Conservation (phyloP, 257 asterid species). For the Paulownia fortunei region DNA sequence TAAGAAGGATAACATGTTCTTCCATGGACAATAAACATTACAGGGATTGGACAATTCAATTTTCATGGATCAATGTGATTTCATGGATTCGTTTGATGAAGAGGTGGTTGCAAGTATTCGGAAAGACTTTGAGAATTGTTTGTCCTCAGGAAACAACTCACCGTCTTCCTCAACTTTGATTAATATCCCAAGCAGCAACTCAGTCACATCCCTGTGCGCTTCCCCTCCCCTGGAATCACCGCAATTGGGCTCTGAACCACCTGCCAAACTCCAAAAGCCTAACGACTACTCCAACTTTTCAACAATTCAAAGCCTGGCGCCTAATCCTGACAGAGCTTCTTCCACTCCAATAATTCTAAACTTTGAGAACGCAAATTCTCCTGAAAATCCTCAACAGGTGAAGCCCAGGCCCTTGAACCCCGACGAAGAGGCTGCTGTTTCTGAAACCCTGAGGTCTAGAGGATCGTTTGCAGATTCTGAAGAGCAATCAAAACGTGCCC, state of each 20-base stretch:
- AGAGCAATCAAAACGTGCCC: slow-evolving; percentile 27
- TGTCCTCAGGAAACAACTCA: slow-evolving; percentile 18
- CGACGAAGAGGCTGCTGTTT: slow-evolving; percentile 28
- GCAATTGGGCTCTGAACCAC: slow-evolving; percentile 24
- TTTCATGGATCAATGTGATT: slow-evolving; percentile 28
- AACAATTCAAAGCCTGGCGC: not conserved
- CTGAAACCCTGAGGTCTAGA: too few species aligned
- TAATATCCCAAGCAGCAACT: not conserved
- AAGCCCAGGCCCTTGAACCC: slow-evolving; percentile 26
- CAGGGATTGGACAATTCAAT: slow-evolving; percentile 32
- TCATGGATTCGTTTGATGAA: slow-evolving; percentile 35
- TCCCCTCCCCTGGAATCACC: too few species aligned
- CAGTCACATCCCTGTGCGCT: not conserved
- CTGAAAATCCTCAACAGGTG: slow-evolving; percentile 15
- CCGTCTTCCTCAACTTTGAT: not conserved
- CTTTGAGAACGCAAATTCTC: slow-evolving; percentile 22
- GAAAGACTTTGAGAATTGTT: slow-evolving; percentile 13
- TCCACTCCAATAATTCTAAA: slow-evolving; percentile 34
- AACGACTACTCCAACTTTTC: slow-evolving; percentile 1
- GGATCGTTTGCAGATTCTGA: too few species aligned
- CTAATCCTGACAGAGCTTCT: not conserved
- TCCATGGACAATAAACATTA: too few species aligned
- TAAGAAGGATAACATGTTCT: too few species aligned
- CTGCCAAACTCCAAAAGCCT: slow-evolving; percentile 20
- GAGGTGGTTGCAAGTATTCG: slow-evolving; percentile 27